These are phyloP conservation scores for Ananas comosus DNA, from an alignment of 176 grass and related monocot species.

Conservation along the genomic window DNA sequence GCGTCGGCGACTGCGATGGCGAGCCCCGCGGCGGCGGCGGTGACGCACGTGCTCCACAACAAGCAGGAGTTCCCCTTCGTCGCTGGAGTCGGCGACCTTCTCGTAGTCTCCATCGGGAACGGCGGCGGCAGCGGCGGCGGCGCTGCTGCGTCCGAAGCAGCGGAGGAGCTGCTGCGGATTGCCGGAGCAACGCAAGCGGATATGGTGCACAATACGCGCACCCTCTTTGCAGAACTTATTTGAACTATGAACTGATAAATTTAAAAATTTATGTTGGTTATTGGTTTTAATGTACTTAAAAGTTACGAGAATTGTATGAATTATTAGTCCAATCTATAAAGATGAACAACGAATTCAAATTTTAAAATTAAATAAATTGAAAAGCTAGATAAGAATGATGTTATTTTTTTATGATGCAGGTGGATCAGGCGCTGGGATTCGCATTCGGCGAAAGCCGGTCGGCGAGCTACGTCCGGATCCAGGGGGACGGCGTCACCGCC, in stretches of 20 bases:
- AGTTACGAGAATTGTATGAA: too few species aligned
- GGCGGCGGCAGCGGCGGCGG: conserved; percentile 8
- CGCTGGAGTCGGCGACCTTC: neutral
- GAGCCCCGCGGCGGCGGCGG: neutral
- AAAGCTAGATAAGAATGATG: too few species aligned
- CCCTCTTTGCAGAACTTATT: too few species aligned
- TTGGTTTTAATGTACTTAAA: too few species aligned
- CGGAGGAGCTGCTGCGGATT: conserved; percentile 37
- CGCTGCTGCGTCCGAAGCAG: neutral
- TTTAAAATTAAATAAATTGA: too few species aligned
- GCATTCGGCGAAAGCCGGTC: conserved; percentile 56
- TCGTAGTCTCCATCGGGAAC: conserved; percentile 5
- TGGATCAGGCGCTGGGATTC: conserved; percentile 77
- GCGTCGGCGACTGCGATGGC: neutral
- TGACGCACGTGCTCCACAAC: conserved; percentile 1
- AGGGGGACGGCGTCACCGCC: conserved; percentile 43
- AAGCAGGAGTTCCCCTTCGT: conserved; percentile 6
- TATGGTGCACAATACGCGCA: conserved; percentile 14
- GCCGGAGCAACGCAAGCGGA: conserved; percentile 69
- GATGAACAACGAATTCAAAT: too few species aligned
- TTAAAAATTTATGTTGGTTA: too few species aligned
- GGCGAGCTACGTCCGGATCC: conserved; percentile 59
- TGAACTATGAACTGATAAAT: too few species aligned
- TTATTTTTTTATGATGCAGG: conserved; percentile 19
- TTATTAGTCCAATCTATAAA: too few species aligned